These are phyloP conservation scores for Zygoascus hellenicus DNA, from an alignment of 1,139 yeast species.

Conservation along the genomic window DNA sequence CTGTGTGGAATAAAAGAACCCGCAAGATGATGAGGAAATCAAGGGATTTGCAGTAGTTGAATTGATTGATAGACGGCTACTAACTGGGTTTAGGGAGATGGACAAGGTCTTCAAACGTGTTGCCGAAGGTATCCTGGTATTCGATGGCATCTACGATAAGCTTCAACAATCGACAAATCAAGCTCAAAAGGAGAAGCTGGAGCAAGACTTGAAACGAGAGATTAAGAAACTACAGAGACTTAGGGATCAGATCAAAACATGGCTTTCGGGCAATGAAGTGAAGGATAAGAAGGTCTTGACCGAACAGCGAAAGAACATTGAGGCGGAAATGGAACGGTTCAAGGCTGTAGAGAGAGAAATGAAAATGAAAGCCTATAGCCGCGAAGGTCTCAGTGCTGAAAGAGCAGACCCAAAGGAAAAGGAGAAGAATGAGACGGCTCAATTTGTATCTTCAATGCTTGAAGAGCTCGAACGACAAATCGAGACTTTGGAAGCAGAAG, in stretches of 20 bases:
- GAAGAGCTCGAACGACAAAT: slow-evolving; percentile 82
- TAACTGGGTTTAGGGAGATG: slow-evolving; percentile 51
- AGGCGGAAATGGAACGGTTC: slow-evolving; percentile 85
- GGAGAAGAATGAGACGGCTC: slow-evolving; percentile 69
- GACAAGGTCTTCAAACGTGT: slow-evolving; percentile 95
- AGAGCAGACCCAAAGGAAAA: slow-evolving; percentile 72
- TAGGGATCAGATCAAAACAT: slow-evolving; percentile 92
- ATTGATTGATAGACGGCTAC: background rate
- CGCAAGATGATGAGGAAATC: background rate
- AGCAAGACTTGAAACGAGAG: slow-evolving; percentile 89
- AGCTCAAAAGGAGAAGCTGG: slow-evolving; percentile 91
- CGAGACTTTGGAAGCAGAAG: slow-evolving; percentile 73
- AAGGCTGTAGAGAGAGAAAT: slow-evolving; percentile 91
- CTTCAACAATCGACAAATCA: slow-evolving; percentile 74
- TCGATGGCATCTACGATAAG: slow-evolving; percentile 84
- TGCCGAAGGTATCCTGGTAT: slow-evolving; percentile 83
- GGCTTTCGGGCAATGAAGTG: slow-evolving; percentile 90
- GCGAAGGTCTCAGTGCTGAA: slow-evolving; percentile 81
- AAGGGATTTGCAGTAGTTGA: background rate
- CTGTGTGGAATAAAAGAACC: background rate
- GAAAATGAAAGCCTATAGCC: slow-evolving; percentile 93
- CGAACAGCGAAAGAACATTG: slow-evolving; percentile 80
- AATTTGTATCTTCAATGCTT: slow-evolving; percentile 65
- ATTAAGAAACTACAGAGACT: slow-evolving; percentile 91
- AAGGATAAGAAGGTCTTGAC: slow-evolving; percentile 78